Base-by-base conservation (phyloP, 257 asterid species). In the Petunia secreta region DNA sequence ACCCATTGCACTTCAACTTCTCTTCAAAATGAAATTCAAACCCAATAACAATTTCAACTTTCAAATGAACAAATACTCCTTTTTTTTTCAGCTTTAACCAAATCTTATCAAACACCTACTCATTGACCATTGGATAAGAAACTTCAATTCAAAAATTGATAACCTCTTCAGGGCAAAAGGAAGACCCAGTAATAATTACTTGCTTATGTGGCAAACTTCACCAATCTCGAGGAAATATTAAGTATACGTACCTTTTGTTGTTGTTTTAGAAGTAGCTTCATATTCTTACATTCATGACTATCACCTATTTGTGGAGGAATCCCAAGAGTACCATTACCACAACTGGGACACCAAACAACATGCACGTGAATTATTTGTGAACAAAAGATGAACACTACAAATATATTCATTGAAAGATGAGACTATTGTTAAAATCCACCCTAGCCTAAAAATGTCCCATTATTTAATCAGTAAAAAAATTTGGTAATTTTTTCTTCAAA, bases 261-360 rank as follows among this genome's bases (percentile, higher is more conserved):
- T 78, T 95, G 98, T 83, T 90, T 91, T 52, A 95, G 93, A 82
- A 95, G 97, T 75, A 94, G 96, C 90, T 96, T 96, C 99, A 96
- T 96, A 75, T 96, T 96, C 91, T 95, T 89, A 91, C 99, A 96
- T 85, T 96, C 97, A n/a, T 96, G 93, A 84, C 94, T 92, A 78
- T 94, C 98, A 58, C 97, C 98, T 79, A 96, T 87, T 86, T 90
- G 98, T 68, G 83, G 87, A 83, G 97, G 99, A 79, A 82, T 64
- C 81, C 98, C 99, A 78, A 96, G 95, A 62, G 98, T 87, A 62
- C 99, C 99, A 85, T 96, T 98, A 80, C 99, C 98, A 83, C 98
- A 94, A 85, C 99, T 95, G 62, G 91, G 81, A 84, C 82, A 84
- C 81, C 81, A 86, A 81, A 82, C 38, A 63, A 64, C 77, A 71